Evolutionary conservation across 192 early-diverging fungal species (phyloP).

Genomic region (Oehlia diaphana): DNA sequence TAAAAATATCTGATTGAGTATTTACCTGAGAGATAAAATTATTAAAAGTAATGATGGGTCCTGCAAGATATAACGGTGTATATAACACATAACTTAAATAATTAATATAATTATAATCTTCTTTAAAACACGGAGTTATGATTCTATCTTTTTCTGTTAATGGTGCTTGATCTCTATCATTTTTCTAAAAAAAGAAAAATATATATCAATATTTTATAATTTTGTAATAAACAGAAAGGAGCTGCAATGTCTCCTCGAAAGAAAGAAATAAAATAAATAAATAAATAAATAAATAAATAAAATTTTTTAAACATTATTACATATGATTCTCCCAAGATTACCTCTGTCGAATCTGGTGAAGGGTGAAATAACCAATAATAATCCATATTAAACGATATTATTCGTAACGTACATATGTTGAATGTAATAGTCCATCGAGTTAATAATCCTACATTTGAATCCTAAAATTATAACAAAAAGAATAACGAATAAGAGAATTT

Average conservation of each 20-base stretch:
- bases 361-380: conserved; percentile 72
- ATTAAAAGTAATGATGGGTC: conserved; percentile 96
- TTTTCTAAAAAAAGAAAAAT: conserved; percentile 38
- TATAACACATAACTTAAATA: conserved; percentile 86
- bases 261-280: not conserved
- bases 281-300: not conserved
- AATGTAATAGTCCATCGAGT: conserved; percentile 87
- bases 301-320: conserved; percentile 5
- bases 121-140: conserved; percentile 46
- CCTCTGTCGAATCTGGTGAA: conserved; percentile 19
- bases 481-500: not conserved
- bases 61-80: conserved; percentile 89
- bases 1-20: not conserved
- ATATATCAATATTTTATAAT: not conserved
- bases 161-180: conserved; percentile 35
- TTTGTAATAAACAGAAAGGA: not conserved
- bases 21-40: conserved; percentile 81
- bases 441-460: conserved; percentile 68
- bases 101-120: conserved; percentile 77
- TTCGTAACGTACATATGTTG: conserved; percentile 85
- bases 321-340: conserved; percentile 28
- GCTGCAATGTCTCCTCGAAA: not conserved
- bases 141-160: conserved; percentile 62
- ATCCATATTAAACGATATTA: conserved; percentile 94
- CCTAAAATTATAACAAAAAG: conserved; percentile 40